Percentiles rank a stretch among this genome's conserved stretches.
Evolutionary conservation across 306 rosid species (phyloP).

Genomic region (Prunus padus): DNA sequence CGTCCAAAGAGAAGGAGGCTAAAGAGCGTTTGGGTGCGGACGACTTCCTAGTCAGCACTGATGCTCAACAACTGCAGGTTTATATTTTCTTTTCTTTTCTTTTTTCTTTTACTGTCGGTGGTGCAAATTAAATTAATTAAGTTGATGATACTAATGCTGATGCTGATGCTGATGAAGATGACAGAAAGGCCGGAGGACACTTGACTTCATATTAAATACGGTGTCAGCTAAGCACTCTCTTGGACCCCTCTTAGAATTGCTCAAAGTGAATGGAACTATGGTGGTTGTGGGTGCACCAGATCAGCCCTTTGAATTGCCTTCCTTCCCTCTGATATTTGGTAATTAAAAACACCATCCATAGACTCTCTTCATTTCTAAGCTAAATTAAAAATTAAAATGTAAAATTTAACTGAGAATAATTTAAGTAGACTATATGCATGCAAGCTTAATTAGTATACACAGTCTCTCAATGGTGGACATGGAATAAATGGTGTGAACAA

Average conservation of each 20-base stretch:
- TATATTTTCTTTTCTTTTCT: background rate
- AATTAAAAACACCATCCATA: background rate
- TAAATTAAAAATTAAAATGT: no score
- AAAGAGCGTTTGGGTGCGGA: conserved; percentile 59
- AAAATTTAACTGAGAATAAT: background rate
- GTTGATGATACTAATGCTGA: background rate
- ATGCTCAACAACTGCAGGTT: conserved; percentile 53
- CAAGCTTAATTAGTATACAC: background rate
- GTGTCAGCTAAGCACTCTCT: conserved; percentile 58
- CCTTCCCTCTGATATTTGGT: conserved; percentile 73
- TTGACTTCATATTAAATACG: conserved; percentile 65
- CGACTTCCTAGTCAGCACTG: conserved; percentile 57
- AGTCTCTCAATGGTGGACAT: background rate
- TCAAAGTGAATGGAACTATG: conserved; percentile 61
- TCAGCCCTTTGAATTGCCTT: conserved; percentile 53
- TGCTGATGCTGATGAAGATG: background rate
- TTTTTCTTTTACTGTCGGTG: background rate
- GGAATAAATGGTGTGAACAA: background rate
- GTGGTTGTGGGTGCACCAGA: conserved; percentile 68
- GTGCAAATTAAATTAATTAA: background rate
- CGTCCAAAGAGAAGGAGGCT: conserved; percentile 63
- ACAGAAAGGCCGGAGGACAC: conserved; percentile 33
- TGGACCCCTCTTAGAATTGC: conserved; percentile 52
- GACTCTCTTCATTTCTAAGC: background rate
- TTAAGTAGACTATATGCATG: background rate